Conservation (phyloP, 768 basidiomycete species). For the Thelephora aurantiotincta region DNA sequence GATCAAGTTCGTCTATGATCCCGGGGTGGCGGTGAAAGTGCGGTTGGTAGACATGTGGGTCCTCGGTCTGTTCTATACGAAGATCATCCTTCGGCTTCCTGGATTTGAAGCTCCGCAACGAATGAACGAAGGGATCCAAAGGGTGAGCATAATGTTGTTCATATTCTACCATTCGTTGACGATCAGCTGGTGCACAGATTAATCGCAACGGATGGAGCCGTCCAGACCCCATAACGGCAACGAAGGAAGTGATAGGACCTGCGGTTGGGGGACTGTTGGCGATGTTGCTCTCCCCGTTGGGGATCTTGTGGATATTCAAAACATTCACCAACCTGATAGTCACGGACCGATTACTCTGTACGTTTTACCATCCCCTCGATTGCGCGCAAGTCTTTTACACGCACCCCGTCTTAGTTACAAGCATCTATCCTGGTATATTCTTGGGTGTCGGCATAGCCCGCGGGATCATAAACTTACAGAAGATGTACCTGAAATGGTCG, state of each 20-base stretch:
- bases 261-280: conserved; percentile 35
- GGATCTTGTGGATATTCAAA: conserved; percentile 25
- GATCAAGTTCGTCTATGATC: too few relatives aligned
- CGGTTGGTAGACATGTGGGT: too few relatives aligned
- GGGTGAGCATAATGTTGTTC: too few relatives aligned
- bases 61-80: too few relatives aligned
- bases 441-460: conserved; percentile 33
- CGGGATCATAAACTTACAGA: conserved; percentile 28
- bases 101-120: too few relatives aligned
- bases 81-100: too few relatives aligned
- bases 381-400: too few relatives aligned
- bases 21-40: too few relatives aligned
- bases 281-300: conserved; percentile 54
- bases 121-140: too few relatives aligned
- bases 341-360: conserved; percentile 49
- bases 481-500: conserved; percentile 49
- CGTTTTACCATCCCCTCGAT: conserved; percentile 16
- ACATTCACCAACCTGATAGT: conserved; percentile 22
- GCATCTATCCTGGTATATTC: too few relatives aligned
- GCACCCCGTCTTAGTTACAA: too few relatives aligned
- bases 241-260: conserved; percentile 58
- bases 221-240: conserved; percentile 52
- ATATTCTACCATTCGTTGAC: too few relatives aligned
- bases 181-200: conserved; percentile 28
- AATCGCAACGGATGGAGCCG: conserved; percentile 57